Evolutionary conservation across 306 rosid genomes (phyloP).

Genomic region (Rubus idaeus): DNA sequence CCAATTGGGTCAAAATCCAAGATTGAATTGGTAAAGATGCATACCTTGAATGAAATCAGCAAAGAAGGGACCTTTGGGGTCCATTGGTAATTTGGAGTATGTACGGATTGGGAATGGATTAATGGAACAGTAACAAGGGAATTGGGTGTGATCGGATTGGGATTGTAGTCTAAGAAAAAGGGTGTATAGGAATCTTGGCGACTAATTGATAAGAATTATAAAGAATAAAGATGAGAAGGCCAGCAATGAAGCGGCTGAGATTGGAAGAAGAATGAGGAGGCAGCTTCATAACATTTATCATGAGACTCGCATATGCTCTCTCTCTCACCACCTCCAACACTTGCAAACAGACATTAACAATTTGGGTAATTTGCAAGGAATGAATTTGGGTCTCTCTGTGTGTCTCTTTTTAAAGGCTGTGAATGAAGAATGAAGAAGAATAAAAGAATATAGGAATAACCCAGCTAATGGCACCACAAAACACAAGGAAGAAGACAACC

Average conservation of each 20-base stretch:
- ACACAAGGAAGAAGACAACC: constrained; percentile 9
- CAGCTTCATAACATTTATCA: constrained; percentile 25
- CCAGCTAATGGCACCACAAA: not conserved
- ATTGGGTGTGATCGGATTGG: not conserved
- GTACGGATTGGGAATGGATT: not conserved
- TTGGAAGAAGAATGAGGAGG: constrained; percentile 14
- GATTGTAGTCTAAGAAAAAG: not conserved
- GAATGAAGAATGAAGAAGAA: not conserved
- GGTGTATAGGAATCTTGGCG: constrained; percentile 28
- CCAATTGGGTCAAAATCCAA: not conserved
- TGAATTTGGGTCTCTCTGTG: too few relatives aligned
- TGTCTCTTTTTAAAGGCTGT: too few relatives aligned
- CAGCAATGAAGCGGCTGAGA: constrained; percentile 28
- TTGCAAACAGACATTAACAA: not conserved
- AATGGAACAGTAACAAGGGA: not conserved
- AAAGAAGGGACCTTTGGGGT: constrained; percentile 17
- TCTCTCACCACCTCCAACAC: not conserved
- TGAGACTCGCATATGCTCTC: constrained; percentile 13
- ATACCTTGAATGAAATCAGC: not conserved
- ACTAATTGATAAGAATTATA: constrained; percentile 18
- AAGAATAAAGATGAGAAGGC: constrained; percentile 22
- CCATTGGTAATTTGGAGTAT: not conserved
- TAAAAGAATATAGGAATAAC: not conserved
- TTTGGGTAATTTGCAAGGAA: too few relatives aligned
- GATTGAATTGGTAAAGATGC: not conserved